Evolutionary conservation across 441 rosid species (phyloP).

Genomic region (Metrosideros polymorpha): DNA sequence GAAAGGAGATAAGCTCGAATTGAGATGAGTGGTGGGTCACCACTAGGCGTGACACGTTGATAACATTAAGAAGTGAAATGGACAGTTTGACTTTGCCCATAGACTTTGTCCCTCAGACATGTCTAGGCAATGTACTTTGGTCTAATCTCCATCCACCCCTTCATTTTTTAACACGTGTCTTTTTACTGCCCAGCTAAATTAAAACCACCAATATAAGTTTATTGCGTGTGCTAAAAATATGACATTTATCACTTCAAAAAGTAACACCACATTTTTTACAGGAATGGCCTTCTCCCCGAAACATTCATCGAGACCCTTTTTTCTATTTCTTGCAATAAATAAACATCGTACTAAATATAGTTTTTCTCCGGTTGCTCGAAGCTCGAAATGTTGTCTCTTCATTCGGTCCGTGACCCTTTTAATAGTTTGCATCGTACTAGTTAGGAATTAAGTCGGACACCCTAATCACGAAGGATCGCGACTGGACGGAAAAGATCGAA

Average conservation of each 20-base stretch:
- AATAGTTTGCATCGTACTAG: not conserved
- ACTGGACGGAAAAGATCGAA: not conserved
- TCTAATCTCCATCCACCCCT: fast-evolving
- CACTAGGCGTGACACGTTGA: not conserved
- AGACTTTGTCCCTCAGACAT: not conserved
- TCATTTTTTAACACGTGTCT: not conserved
- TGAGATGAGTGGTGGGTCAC: not conserved
- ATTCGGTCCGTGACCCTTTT: not conserved
- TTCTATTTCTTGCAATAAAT: too few relatives aligned
- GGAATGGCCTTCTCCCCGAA: not conserved
- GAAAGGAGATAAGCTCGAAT: not conserved
- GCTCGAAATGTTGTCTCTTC: not conserved
- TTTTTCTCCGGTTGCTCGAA: not conserved
- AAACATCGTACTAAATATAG: too few relatives aligned
- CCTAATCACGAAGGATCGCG: not conserved
- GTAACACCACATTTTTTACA: not conserved
- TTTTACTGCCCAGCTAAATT: not conserved
- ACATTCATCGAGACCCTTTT: not conserved
- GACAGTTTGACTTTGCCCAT: not conserved
- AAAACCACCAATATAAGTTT: not conserved
- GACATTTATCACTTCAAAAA: not conserved
- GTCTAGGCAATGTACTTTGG: not conserved
- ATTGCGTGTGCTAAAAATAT: not conserved
- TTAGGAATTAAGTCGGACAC: not conserved
- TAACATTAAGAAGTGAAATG: not conserved